Evolutionary conservation across 495 filamentous ascomycete genomes (phyloP), one percentile per base, ranked within the genome.

Genomic region (Xylaria scruposa): DNA sequence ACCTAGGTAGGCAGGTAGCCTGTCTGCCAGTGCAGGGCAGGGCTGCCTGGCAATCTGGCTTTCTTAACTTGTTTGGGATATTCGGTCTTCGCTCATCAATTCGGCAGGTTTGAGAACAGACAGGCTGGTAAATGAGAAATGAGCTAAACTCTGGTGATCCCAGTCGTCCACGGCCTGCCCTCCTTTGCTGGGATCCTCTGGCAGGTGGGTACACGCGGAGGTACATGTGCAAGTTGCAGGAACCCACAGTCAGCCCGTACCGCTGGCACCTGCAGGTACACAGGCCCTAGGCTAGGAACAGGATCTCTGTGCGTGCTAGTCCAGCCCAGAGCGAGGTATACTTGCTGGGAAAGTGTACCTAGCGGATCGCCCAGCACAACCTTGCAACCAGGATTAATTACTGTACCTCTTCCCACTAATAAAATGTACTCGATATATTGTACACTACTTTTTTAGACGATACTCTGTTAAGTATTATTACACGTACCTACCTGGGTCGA

Each of bases 221-320:
- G 62, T 71, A 71, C 70, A 71, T 66, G 49, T 47, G 68, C 49
- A 15, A 31, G 61, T 58, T 71, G 70, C 70, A 71, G 70, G 61
- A 67, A 71, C 70, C 70, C 70, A 71, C 62, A 59, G 61, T 71
- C 70, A 71, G 70, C 70, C 70, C 70, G 70, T 71, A 71, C 70
- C 53, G 61, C 62, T 67, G 61, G 36, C 70, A 71, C 51, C 70
- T 71, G 70, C 70, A 71, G 70, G 62, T 71, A 71, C 70, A 71
- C 61, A 6, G 31, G 15, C 46, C 59, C 36, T 64, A 53, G 59
- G 47, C 42, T 33, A 46, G 62, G 26, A 59, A 59, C 60, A 65
- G 69, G 61, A 58, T 36, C 46, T 66, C 61, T 59, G 70, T 59
- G 61, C 10, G 40, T 66, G 38, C 38, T 46, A 47, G 56, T 19